Percentiles rank a stretch among this genome's conserved stretches.
These are phyloP conservation scores for Beauveria bassiana DNA, from an alignment of 2,329 filamentous ascomycete species.

Conservation along the genomic window DNA sequence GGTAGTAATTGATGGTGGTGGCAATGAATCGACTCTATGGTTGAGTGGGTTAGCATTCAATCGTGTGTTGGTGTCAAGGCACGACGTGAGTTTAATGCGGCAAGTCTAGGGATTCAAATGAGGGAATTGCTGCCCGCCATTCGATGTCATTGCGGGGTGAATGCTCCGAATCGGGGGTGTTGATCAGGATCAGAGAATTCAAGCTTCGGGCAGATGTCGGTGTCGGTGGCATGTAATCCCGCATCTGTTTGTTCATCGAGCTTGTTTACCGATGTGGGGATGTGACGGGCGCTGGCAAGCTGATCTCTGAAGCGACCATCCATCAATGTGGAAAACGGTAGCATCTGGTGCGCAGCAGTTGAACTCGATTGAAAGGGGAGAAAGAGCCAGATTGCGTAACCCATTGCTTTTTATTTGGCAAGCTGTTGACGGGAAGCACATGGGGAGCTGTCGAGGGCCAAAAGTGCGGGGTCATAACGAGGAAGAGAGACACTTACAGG, in stretches of 20 bases:
- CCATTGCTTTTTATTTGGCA: background rate
- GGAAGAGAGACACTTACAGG: slow-evolving; percentile 1
- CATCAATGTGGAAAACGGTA: background rate
- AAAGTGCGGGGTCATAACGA: background rate
- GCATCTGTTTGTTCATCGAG: background rate
- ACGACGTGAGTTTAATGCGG: background rate
- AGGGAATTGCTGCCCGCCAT: background rate
- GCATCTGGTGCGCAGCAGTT: background rate
- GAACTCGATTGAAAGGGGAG: background rate
- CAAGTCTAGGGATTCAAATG: background rate
- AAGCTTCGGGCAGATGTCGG: background rate
- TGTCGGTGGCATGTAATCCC: background rate
- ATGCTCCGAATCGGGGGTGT: background rate
- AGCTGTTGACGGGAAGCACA: background rate
- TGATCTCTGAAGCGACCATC: background rate
- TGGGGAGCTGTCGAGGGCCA: background rate
- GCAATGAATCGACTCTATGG: background rate
- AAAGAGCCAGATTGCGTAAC: background rate
- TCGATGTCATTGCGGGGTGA: background rate
- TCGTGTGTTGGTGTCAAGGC: background rate
- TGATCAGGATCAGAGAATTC: background rate
- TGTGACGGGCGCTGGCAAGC: background rate
- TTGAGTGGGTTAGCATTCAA: background rate
- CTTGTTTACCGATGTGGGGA: background rate
- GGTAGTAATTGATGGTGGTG: background rate